Evolutionary conservation across 1,284 basidiomycete genomes (phyloP).

Genomic region (Tilletia caries): DNA sequence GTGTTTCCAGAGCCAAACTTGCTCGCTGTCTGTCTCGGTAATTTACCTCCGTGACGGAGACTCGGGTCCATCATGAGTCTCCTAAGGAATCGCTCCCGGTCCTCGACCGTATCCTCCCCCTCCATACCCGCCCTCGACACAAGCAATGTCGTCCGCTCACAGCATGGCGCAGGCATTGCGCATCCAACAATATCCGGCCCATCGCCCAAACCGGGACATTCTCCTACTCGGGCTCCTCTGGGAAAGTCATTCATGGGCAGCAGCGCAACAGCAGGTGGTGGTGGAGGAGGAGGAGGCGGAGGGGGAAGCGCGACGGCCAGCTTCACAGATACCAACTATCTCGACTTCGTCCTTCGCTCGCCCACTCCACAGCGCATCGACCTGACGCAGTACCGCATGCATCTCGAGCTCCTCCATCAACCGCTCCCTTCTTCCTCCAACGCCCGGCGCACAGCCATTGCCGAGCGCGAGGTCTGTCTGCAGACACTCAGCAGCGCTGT

Average conservation of each 20-base stretch:
- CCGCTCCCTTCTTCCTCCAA: constrained; percentile 7
- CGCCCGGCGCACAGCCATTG: not conserved
- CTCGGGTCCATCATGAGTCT: not conserved
- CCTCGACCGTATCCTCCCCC: constrained; percentile 7
- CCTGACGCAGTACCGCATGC: not conserved
- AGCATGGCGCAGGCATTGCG: not conserved
- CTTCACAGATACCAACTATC: not conserved
- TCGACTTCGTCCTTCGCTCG: not conserved
- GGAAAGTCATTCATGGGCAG: not conserved
- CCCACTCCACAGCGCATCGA: not conserved
- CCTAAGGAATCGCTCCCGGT: not conserved
- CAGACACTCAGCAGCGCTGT: constrained; percentile 4
- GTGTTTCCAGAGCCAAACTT: too few relatives aligned
- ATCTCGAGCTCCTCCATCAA: constrained; percentile 8
- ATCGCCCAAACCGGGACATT: not conserved
- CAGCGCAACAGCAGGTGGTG: too few relatives aligned
- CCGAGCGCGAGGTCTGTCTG: constrained; percentile 8
- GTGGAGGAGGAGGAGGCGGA: too few relatives aligned
- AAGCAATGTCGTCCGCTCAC: not conserved
- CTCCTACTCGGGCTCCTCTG: not conserved
- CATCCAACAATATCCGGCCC: not conserved
- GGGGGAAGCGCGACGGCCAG: too few relatives aligned
- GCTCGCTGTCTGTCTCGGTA: too few relatives aligned
- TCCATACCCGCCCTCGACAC: constrained; percentile 10
- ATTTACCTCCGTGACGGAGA: too few relatives aligned